These are phyloP conservation scores for Echinosophora koreensis DNA, from an alignment of 306 rosid genomes.

Conservation along the genomic window DNA sequence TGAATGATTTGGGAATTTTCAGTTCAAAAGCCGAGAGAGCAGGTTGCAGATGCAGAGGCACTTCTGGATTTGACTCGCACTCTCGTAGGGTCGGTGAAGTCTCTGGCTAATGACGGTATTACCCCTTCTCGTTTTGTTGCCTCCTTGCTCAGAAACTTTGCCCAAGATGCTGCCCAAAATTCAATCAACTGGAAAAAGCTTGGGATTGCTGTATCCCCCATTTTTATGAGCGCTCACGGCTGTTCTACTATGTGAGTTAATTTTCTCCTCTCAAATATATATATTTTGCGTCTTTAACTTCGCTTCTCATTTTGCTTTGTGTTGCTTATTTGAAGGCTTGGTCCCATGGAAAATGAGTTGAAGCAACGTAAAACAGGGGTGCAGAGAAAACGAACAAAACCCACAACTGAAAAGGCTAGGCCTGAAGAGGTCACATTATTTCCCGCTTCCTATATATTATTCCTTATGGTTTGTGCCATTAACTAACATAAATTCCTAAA, in stretches of 20 bases:
- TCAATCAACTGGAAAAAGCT: constrained; percentile 64
- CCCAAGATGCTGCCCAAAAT: constrained; percentile 6
- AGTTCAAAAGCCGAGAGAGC: constrained; percentile 88
- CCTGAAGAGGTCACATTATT: constrained; percentile 70
- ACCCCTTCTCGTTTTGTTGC: constrained; percentile 74
- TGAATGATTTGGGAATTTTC: constrained; percentile 1
- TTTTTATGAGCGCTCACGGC: constrained; percentile 67
- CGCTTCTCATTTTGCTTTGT: background rate
- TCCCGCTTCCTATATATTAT: background rate
- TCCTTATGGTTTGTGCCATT: background rate
- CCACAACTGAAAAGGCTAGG: constrained; percentile 53
- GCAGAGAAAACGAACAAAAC: constrained; percentile 53
- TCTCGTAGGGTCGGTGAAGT: constrained; percentile 63
- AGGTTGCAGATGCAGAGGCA: constrained; percentile 89
- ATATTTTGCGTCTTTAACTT: background rate
- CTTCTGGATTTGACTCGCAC: constrained; percentile 68
- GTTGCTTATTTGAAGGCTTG: constrained; percentile 62
- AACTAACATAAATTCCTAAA: background rate
- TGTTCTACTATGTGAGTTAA: constrained; percentile 73
- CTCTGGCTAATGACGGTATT: constrained; percentile 66
- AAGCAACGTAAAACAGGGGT: constrained; percentile 60
- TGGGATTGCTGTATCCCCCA: constrained; percentile 59
- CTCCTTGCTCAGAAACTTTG: constrained; percentile 62
- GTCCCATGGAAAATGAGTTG: constrained; percentile 79
- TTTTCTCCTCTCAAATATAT: too few relatives aligned